phyloP scores from a whole-genome alignment of 2,329 filamentous ascomycete genomes.

The Exophiala sideris region DNA sequence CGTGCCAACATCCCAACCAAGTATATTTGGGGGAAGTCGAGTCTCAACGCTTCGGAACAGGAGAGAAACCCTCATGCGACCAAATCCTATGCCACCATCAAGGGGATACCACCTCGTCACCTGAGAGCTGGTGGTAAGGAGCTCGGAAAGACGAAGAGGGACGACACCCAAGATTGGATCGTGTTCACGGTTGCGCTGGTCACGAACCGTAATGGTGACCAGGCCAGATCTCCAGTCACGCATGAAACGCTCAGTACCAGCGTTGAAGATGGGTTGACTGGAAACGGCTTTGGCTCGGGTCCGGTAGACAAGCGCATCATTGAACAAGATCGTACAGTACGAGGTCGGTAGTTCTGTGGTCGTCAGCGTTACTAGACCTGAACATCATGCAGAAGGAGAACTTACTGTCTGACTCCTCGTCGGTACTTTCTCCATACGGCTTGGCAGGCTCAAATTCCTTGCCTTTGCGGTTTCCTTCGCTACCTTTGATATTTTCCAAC shows the following conservation, averaged over 20 bases:
- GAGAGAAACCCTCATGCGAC: slow-evolving; percentile 80
- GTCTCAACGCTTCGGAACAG: slow-evolving; percentile 89
- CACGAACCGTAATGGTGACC: slow-evolving; percentile 82
- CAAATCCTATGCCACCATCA: slow-evolving; percentile 89
- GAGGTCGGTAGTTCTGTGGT: slow-evolving; percentile 68
- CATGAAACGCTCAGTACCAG: slow-evolving; percentile 87
- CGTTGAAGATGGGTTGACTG: slow-evolving; percentile 95
- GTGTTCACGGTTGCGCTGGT: slow-evolving; percentile 84
- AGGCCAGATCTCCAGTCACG: slow-evolving; percentile 89
- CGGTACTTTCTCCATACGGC: slow-evolving; percentile 76
- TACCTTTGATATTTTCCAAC: slow-evolving; percentile 85
- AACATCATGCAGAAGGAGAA: not conserved
- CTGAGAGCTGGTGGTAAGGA: slow-evolving; percentile 84
- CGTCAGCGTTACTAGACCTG: not conserved
- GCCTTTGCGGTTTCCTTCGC: slow-evolving; percentile 73
- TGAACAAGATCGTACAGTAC: slow-evolving; percentile 74
- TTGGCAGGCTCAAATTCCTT: slow-evolving; percentile 87
- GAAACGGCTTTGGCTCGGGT: slow-evolving; percentile 93
- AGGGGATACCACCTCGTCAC: slow-evolving; percentile 93
- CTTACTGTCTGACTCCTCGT: slow-evolving; percentile 66
- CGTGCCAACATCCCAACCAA: slow-evolving; percentile 93
- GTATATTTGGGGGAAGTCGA: slow-evolving; percentile 74
- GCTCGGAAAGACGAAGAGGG: slow-evolving; percentile 78
- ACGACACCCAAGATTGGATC: slow-evolving; percentile 93
- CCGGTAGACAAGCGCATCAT: slow-evolving; percentile 64